These are phyloP conservation scores for Apiosordaria backusii DNA, from an alignment of 495 filamentous ascomycete genomes.

Conservation along the genomic window DNA sequence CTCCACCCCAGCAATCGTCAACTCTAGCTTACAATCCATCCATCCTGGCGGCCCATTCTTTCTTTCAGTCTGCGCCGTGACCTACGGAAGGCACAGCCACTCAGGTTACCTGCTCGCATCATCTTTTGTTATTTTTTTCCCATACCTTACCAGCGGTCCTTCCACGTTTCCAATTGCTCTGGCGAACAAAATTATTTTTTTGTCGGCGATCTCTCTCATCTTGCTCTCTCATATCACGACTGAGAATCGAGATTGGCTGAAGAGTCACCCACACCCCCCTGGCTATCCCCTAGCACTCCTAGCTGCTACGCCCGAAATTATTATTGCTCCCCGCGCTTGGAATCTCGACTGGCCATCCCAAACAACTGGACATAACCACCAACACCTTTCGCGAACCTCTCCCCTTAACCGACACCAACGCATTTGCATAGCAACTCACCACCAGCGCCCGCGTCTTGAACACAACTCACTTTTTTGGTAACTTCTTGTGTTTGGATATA, in stretches of 20 bases:
- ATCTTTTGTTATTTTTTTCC: slow-evolving; percentile 12
- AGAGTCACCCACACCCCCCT: slow-evolving; percentile 18
- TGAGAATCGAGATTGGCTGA: slow-evolving; percentile 17
- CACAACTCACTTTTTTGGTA: slow-evolving; percentile 9
- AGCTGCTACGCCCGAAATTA: slow-evolving; percentile 30
- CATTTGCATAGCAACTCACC: slow-evolving; percentile 11
- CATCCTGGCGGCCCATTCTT: slow-evolving; percentile 10
- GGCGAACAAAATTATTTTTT: slow-evolving; percentile 23
- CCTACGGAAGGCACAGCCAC: slow-evolving; percentile 20
- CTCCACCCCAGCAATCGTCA: slow-evolving; percentile 12
- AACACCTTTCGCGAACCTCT: slow-evolving; percentile 9
- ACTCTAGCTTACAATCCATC: background rate
- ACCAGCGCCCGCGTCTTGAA: slow-evolving; percentile 6
- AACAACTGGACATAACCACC: slow-evolving; percentile 1
- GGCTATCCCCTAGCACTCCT: slow-evolving; percentile 23
- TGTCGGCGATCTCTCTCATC: slow-evolving; percentile 12
- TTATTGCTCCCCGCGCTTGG: slow-evolving; percentile 38
- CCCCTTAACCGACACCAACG: slow-evolving; percentile 12
- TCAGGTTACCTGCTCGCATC: slow-evolving; percentile 12
- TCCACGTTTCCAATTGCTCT: slow-evolving; percentile 20
- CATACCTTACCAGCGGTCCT: too few relatives aligned
- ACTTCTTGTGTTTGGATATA: slow-evolving; percentile 22
- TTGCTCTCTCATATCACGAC: slow-evolving; percentile 4
- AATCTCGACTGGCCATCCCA: slow-evolving; percentile 13
- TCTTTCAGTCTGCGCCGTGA: slow-evolving; percentile 16